Evolutionary conservation across 257 asterid genomes (phyloP), one percentile per base, ranked within the genome.

Genomic region (Nicotiana tomentosiformis): DNA sequence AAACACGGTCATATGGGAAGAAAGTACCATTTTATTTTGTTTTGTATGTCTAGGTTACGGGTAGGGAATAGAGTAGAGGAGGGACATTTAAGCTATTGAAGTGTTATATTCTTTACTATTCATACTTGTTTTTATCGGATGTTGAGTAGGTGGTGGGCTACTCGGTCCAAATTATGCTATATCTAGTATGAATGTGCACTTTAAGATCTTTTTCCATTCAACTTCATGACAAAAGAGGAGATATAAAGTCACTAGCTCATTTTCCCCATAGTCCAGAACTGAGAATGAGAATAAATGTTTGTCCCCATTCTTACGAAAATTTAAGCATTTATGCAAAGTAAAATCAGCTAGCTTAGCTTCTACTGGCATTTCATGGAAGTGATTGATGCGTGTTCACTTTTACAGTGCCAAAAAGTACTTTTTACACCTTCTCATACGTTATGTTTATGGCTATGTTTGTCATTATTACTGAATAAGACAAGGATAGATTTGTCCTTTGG

Each of bases 341-440:
- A 60, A 26, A 66, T 15, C 20, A 69, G 51, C 62, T 81, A 43
- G 11, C 51, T 79, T 57, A 23, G 61, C 74, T 77, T 81, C 85
- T 76, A 77, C 84, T 57, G 86, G 81, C 86, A 84, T 80, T 70
- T 88, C 86, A 77, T 57, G 82, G 90, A 92, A 90, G 89, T 89
- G 94, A 92, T 88, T 81, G 92, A 87, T 83, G 84, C 62, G 5
- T 60, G 70, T 77, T 43, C 55, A 46, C 81, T 69, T 57, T 53
- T 15, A 51, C 80, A 74, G 58, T 35, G 26, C 62, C 2, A 74
- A 51, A 26, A 74, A 49, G 64, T 49, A 72, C 61, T 72, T 46
- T 72, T 74, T 51, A 51, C 26, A 74, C n/a, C 4, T 84, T 58
- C 81, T 78, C 61, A 66, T 79, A 70, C 23, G 89, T 82, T 69